Percentiles rank a stretch among this genome's conserved stretches.
These are phyloP conservation scores for Nemania serpens DNA, from an alignment of 2,329 filamentous ascomycete species.

Conservation along the genomic window DNA sequence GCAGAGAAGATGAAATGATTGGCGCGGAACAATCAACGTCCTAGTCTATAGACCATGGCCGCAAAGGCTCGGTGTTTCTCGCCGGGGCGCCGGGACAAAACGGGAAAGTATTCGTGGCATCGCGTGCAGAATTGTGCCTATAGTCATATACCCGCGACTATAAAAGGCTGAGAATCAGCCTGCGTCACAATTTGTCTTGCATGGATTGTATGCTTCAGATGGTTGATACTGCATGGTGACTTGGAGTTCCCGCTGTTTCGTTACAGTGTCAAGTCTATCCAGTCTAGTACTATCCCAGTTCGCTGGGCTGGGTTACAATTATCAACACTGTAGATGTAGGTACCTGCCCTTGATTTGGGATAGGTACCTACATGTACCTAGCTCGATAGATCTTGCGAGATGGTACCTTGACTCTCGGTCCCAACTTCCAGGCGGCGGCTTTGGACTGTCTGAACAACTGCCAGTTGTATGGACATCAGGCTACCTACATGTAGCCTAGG, in stretches of 20 bases:
- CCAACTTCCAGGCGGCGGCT: not conserved
- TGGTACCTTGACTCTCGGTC: constrained; percentile 12
- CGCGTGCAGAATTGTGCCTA: not conserved
- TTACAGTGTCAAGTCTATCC: not conserved
- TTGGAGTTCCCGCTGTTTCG: constrained; percentile 7
- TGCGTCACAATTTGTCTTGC: not conserved
- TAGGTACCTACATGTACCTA: not conserved
- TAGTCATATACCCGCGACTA: constrained; percentile 3
- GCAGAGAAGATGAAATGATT: constrained; percentile 23
- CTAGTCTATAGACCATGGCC: constrained; percentile 20
- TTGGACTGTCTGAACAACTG: not conserved
- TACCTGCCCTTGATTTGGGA: too few relatives aligned
- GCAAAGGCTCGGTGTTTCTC: constrained; percentile 24
- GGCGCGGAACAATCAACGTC: constrained; percentile 25
- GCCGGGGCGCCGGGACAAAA: constrained; percentile 31
- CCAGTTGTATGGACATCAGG: too few relatives aligned
- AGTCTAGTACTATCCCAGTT: not conserved
- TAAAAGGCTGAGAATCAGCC: not conserved
- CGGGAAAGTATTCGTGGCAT: constrained; percentile 20
- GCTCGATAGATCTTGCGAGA: constrained; percentile 1
- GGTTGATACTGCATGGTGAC: not conserved
- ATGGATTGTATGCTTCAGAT: constrained; percentile 6
- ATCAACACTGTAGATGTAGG: not conserved
- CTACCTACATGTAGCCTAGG: not conserved
- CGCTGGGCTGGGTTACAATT: constrained; percentile 4